Evolutionary conservation across 1,284 basidiomycete genomes (phyloP), one percentile per base, ranked within the genome.

Genomic region (Cutaneotrichosporon spelunceum): DNA sequence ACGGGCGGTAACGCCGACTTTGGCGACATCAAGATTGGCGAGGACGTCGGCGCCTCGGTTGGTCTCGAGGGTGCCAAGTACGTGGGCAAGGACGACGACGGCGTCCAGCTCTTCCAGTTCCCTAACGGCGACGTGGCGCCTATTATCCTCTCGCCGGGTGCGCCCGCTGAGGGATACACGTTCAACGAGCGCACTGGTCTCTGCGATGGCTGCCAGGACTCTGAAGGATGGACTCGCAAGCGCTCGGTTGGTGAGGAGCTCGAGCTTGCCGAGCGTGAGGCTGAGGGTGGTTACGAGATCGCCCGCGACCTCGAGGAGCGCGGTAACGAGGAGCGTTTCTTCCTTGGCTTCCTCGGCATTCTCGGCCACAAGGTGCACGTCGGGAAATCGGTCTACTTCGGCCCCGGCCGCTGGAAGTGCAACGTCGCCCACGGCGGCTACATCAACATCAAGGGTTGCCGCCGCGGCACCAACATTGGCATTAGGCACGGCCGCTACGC

Each of bases 31-130:
- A 29, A 47, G 33, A 36, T 53, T 23, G 52, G 52, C 34, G 34
- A 53, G 11, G 52, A 53, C 50, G 50, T 52, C 29, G 52, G 52
- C 9, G 33, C 36, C 21, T 29, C 26, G 0, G 34, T 53, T 8
- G 57, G 42, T n/a, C 34, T 53, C 29, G 39, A 45, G 29, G 50
- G 50, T 50, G 57, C 50, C 36, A 45, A 45, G 39, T 59, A 53
- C 39, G 57, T 59, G 39, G 50, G 57, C 29, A 29, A 44, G 36
- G 36, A 42, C 50, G 21, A 53, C 16, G 29, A 59, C 50, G 57
- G 57, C 10, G n/a, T 23, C 19, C 57, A 59, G 57, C 34, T 59
- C 34, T 59, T 53, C 57, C 39, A 59, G 57, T 59, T 59, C 50
- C 8, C 23, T 21, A 24, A 59, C 57, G 57, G 57, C n/a, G 39